These are phyloP conservation scores for Isochrysis galbana DNA, from an alignment of 78 protist species.

Conservation along the genomic window DNA sequence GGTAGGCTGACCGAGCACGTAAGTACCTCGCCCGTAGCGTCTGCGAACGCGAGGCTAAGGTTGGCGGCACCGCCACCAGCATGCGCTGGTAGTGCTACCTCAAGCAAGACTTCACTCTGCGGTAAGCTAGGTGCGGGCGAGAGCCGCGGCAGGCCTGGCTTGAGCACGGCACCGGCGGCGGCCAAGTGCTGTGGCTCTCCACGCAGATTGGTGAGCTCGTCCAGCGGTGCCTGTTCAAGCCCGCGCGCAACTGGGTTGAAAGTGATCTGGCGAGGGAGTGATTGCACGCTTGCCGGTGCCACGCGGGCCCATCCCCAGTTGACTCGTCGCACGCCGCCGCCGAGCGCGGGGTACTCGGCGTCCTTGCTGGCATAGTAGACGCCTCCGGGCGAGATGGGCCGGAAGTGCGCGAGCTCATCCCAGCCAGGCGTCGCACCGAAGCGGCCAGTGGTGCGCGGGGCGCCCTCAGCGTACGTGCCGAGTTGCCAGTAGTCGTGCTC, in stretches of 20 bases:
- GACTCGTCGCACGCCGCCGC: not conserved
- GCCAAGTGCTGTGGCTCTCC: not conserved
- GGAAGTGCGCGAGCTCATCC: not conserved
- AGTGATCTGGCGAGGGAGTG: slow-evolving; percentile 2
- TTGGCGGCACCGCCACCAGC: no score
- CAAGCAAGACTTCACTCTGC: no score
- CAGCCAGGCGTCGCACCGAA: not conserved
- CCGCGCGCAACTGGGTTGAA: not conserved
- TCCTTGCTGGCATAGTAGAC: not conserved
- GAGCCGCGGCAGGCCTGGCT: no score
- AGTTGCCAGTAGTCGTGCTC: not conserved
- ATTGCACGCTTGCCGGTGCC: not conserved
- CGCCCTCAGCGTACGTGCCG: not conserved
- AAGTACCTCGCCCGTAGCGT: no score
- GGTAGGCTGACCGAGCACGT: no score
- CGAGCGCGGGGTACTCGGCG: not conserved
- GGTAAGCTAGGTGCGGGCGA: no score
- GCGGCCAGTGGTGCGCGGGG: not conserved
- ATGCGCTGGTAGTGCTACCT: no score
- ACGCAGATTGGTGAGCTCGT: not conserved
- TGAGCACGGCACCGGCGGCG: no score
- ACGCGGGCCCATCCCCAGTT: slow-evolving; percentile 19
- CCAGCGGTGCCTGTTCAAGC: not conserved
- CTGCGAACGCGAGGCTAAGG: no score
- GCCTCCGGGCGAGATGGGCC: not conserved